Percentiles rank a stretch among this genome's conserved stretches.
These are phyloP conservation scores for Penicillium fuscoglaucum DNA, from an alignment of 2,329 filamentous ascomycete genomes.

Conservation along the genomic window DNA sequence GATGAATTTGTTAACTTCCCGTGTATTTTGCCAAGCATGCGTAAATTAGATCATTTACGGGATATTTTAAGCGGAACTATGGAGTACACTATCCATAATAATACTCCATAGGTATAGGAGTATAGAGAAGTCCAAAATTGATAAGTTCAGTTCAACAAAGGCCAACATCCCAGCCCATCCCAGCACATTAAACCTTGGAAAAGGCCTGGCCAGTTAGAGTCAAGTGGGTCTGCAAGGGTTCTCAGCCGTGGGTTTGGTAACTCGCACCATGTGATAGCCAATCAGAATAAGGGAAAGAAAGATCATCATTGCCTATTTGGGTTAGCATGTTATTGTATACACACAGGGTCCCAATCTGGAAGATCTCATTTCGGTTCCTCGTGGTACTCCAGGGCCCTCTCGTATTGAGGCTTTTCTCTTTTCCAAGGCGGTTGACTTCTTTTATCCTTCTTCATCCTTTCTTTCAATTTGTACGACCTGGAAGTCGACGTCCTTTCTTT, in stretches of 20 bases:
- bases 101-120: not conserved
- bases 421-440: not conserved
- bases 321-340: slow-evolving; percentile 14
- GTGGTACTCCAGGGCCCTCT: slow-evolving; percentile 1
- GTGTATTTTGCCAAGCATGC: not conserved
- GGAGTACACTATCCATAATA: not conserved
- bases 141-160: not conserved
- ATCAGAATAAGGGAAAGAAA: not conserved
- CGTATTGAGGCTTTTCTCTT: slow-evolving; percentile 5
- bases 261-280: slow-evolving; percentile 16
- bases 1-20: not conserved
- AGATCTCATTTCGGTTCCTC: slow-evolving; percentile 14
- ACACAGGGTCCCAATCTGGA: not conserved
- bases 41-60: not conserved
- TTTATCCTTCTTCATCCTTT: slow-evolving; percentile 3
- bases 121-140: not conserved
- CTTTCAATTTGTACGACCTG: slow-evolving; percentile 21
- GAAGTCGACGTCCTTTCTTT: slow-evolving; percentile 30
- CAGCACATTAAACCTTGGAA: not conserved
- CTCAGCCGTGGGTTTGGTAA: slow-evolving; percentile 1
- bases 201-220: not conserved
- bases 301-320: not conserved
- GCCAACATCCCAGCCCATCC: not conserved
- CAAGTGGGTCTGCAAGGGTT: slow-evolving; percentile 3
- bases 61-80: not conserved